Evolutionary conservation across 2,329 filamentous ascomycete genomes (phyloP).

Genomic region (Neurospora crassa): DNA sequence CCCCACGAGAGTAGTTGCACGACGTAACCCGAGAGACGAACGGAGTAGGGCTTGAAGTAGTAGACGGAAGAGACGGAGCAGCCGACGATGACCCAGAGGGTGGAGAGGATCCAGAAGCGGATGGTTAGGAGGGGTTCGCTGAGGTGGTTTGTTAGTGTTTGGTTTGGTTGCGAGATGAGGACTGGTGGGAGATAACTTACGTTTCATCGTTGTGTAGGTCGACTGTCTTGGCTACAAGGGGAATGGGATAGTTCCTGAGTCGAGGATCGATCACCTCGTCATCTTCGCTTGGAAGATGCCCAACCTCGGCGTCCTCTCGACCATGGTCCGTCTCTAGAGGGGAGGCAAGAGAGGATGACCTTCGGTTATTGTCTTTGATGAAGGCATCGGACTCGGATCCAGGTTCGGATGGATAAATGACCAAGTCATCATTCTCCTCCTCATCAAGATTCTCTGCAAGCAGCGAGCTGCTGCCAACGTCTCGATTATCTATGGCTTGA

Average conservation of each 20-base stretch:
- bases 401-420: neutral
- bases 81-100: neutral
- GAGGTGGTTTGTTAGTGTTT: neutral
- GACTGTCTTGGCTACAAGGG: slow-evolving; percentile 25
- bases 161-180: neutral
- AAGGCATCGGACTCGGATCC: neutral
- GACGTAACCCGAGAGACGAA: neutral
- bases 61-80: neutral
- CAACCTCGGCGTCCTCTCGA: slow-evolving; percentile 11
- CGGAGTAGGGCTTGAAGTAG: neutral
- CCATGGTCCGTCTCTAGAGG: neutral
- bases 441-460: neutral
- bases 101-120: neutral
- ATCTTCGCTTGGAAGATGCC: slow-evolving; percentile 19
- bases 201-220: slow-evolving; percentile 21
- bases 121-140: neutral
- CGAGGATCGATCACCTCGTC: slow-evolving; percentile 24
- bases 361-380: neutral
- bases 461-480: neutral
- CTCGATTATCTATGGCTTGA: neutral
- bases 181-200: neutral
- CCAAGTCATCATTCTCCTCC: neutral
- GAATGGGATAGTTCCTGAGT: slow-evolving; percentile 22
- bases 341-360: neutral
- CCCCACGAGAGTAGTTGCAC: neutral